Conservation (phyloP, 2,329 filamentous ascomycete genomes). For the Penicillium sp. region DNA sequence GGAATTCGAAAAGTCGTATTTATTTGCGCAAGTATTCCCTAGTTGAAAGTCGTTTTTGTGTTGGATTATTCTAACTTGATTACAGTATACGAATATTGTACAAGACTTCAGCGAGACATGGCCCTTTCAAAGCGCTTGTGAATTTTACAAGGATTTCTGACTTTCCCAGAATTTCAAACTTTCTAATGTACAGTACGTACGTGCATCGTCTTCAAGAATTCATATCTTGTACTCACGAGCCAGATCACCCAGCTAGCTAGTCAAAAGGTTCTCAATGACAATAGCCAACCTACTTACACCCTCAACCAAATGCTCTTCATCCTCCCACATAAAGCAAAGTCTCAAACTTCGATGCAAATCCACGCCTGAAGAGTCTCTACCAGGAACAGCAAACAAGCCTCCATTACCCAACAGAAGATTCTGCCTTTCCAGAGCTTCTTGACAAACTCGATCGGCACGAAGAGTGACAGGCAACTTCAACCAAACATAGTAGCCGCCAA, state of each 20-base stretch:
- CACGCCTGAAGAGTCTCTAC: conserved; percentile 37
- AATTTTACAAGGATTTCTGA: too few relatives aligned
- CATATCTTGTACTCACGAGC: too few relatives aligned
- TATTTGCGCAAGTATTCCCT: too few relatives aligned
- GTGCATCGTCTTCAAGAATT: too few relatives aligned
- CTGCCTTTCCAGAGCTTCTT: conserved; percentile 1
- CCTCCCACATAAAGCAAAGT: conserved; percentile 16
- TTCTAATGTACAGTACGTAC: too few relatives aligned
- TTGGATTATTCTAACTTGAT: too few relatives aligned
- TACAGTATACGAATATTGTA: too few relatives aligned
- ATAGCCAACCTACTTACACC: conserved; percentile 6
- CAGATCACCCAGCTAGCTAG: neutral
- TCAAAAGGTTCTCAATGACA: conserved; percentile 1
- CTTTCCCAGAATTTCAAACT: too few relatives aligned
- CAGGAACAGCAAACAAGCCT: conserved; percentile 44
- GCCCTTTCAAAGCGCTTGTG: too few relatives aligned
- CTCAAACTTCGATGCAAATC: conserved; percentile 10
- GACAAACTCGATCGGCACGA: conserved; percentile 3
- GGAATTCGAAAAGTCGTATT: too few relatives aligned
- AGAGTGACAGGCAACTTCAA: conserved; percentile 8
- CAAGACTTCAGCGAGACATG: too few relatives aligned
- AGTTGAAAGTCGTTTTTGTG: too few relatives aligned
- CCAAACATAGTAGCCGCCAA: conserved; percentile 16
- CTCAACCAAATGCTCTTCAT: conserved; percentile 9
- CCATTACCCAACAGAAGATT: conserved; percentile 9